Base-by-base conservation (phyloP, 768 basidiomycete species). In the Galerina sulciceps region DNA sequence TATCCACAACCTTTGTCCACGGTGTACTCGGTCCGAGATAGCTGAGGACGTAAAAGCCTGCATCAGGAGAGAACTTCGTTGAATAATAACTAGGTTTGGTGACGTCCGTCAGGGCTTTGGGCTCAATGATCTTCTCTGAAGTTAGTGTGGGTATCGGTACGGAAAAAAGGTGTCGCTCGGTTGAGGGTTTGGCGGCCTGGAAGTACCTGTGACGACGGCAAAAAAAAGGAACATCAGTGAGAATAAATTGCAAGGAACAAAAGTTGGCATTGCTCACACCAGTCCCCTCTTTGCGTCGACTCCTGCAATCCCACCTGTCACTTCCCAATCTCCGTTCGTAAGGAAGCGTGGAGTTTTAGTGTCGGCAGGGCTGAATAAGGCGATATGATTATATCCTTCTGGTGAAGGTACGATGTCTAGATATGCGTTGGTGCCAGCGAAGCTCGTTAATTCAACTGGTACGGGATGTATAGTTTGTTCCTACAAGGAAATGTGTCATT, bases 381-480 rank as follows among this genome's bases (percentile, higher is more conserved):
- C 97, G 66, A 99, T 87, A 69, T 99, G 96, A 64, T 93, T 89
- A 78, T 82, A 98, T 0, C 97, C 97, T 4, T 91, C 86, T 22
- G 76, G 66, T 31, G 83, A 86, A 9, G 96, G 94, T 4, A 96
- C 84, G 60, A 99, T 82, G 71, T 99, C 97, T 48, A 99, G 82
- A 73, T 99, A 99, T 14, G 91, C 91, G 23, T 82, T 75, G 6
- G 78, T 72, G 37, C 79, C 79, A 6, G 72, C 70, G 20, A 65
- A 65, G 34, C 71, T 71, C 42, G 75, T 76, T 34, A 88, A 66
- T 45, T 59, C 67, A 13, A 69, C 55, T 17, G 87, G 82, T 17
- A 92, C 74, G 1, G 85, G 82, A 60, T 81, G 76, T 37, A 94
- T 86, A 22, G 75, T 80, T 77, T 90, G 90, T 15, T 72, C 78